Evolutionary conservation across 352 stramenopile genomes (phyloP).

Genomic region (Plasmopara muralis): DNA sequence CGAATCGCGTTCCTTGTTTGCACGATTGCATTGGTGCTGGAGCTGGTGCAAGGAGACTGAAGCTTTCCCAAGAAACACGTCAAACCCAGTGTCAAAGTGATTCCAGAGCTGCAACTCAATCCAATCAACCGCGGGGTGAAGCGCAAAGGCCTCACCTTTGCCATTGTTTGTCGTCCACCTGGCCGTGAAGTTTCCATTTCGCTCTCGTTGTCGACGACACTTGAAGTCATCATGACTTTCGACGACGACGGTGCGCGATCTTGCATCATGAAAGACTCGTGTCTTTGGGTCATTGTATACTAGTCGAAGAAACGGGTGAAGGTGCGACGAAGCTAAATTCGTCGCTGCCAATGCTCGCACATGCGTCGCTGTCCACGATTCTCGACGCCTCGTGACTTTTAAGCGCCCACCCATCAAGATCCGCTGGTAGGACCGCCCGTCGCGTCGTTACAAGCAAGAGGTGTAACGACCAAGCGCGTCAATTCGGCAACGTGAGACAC

Average conservation of each 20-base stretch:
- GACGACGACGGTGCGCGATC: constrained; percentile 12
- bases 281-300: constrained; percentile 27
- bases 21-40: constrained; percentile 7
- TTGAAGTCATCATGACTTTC: constrained; percentile 14
- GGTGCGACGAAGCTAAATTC: constrained; percentile 38
- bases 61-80: constrained; percentile 43
- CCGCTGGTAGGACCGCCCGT: constrained; percentile 13
- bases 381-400: constrained; percentile 1
- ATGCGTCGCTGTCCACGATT: constrained; percentile 26
- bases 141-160: constrained; percentile 13
- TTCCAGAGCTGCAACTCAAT: constrained; percentile 68
- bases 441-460: constrained; percentile 13
- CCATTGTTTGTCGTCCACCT: constrained; percentile 16
- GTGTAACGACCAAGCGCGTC: constrained; percentile 7
- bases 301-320: constrained; percentile 41
- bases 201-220: constrained; percentile 22
- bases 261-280: constrained; percentile 2
- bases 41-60: constrained; percentile 33
- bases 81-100: constrained; percentile 41
- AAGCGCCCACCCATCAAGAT: constrained; percentile 14
- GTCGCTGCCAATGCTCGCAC: constrained; percentile 27
- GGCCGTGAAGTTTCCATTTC: constrained; percentile 33
- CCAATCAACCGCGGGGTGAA: constrained; percentile 31
- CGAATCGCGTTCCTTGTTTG: neutral
- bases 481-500: constrained; percentile 6